Conservation (phyloP, 371 early-diverging fungal species). For the Dichotomocladium elegans region DNA sequence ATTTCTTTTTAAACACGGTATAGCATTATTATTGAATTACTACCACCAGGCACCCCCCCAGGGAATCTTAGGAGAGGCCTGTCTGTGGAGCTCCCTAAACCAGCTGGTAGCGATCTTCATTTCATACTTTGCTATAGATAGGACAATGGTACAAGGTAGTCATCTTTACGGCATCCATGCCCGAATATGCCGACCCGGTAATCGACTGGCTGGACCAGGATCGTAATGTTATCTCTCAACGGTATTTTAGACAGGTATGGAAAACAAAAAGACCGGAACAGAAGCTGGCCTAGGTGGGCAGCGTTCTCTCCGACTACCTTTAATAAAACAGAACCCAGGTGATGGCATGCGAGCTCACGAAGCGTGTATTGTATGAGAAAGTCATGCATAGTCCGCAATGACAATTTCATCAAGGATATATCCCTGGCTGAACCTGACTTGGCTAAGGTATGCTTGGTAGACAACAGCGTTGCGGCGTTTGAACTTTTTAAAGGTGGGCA, state of each 20-base stretch:
- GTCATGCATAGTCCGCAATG: conserved; percentile 72
- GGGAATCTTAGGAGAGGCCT: neutral
- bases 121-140: conserved; percentile 49
- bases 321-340: too few relatives aligned
- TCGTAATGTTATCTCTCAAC: conserved; percentile 67
- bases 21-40: too few relatives aligned
- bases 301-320: neutral
- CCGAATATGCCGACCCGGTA: conserved; percentile 97
- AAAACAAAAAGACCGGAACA: conserved; percentile 3
- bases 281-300: neutral
- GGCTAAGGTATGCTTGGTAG: conserved; percentile 84
- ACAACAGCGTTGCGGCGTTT: conserved; percentile 88
- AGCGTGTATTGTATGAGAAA: too few relatives aligned
- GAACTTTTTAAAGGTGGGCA: conserved; percentile 82
- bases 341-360: too few relatives aligned
- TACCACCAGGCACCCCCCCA: too few relatives aligned
- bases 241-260: conserved; percentile 90
- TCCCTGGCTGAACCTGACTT: conserved; percentile 80
- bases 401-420: conserved; percentile 89
- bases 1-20: conserved; percentile 88
- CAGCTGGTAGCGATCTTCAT: neutral
- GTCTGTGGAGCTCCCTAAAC: too few relatives aligned
- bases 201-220: conserved; percentile 91
- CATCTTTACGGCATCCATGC: conserved; percentile 96
- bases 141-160: conserved; percentile 96